A percentile compares a stretch with the other conserved stretches of the same genome.
These are phyloP conservation scores for Cladobotryum mycophilum DNA, from an alignment of 2,329 filamentous ascomycete species.

Conservation along the genomic window DNA sequence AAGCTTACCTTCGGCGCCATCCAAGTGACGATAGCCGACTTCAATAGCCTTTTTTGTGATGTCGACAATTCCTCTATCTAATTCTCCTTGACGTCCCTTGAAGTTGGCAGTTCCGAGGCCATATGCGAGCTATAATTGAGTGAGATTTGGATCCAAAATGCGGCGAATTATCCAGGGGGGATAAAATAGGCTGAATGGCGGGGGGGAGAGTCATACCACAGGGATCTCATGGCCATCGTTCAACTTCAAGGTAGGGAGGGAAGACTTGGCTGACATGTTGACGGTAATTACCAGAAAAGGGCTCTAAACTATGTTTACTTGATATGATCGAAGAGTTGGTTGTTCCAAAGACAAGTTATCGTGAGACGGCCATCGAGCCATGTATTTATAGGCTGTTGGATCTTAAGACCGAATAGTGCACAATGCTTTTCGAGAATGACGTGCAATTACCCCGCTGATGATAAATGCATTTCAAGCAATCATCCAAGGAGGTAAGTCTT, in stretches of 20 bases:
- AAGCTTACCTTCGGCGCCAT: conserved; percentile 65
- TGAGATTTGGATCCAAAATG: not conserved
- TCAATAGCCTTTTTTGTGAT: conserved; percentile 57
- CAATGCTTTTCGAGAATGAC: conserved; percentile 5
- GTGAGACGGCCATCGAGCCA: not conserved
- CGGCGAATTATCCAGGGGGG: not conserved
- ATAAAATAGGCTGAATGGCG: not conserved
- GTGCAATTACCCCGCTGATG: conserved; percentile 9
- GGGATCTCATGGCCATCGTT: conserved; percentile 71
- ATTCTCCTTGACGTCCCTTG: conserved; percentile 40
- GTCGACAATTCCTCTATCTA: conserved; percentile 49
- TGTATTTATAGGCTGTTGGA: conserved; percentile 6
- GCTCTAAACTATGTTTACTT: too few relatives aligned
- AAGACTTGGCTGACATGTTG: conserved; percentile 24
- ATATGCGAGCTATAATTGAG: conserved; percentile 53
- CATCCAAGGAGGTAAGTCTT: not conserved
- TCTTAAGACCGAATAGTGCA: not conserved
- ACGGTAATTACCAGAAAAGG: too few relatives aligned
- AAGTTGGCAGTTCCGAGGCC: conserved; percentile 64
- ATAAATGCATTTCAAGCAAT: not conserved
- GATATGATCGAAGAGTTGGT: too few relatives aligned
- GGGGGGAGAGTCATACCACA: conserved; percentile 49
- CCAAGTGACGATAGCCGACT: conserved; percentile 65
- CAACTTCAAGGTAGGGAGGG: conserved; percentile 47
- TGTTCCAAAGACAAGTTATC: conserved; percentile 23